A percentile compares a stretch with the other conserved stretches of the same genome.
phyloP scores from a whole-genome alignment of 73 alveolate genomes.

The Tetrahymena malaccensis region DNA sequence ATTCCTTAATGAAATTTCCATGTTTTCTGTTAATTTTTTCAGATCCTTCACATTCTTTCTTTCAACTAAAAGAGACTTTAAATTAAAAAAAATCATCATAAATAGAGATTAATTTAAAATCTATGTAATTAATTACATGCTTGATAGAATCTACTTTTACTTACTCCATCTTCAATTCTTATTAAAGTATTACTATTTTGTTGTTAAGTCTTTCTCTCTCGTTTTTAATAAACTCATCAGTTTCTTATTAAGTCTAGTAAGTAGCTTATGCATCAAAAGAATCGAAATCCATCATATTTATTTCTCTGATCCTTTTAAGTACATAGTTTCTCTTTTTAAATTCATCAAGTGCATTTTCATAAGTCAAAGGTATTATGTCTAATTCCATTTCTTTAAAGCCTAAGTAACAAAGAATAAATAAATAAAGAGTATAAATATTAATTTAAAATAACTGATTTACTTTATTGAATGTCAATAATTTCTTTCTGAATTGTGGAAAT shows the following conservation, averaged over 20 bases:
- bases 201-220: background rate
- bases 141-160: background rate
- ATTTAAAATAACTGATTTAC: background rate
- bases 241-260: background rate
- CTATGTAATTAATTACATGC: background rate
- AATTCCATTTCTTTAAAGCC: background rate
- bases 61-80: background rate
- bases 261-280: background rate
- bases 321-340: background rate
- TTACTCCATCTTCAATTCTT: background rate
- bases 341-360: background rate
- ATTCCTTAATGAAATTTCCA: background rate
- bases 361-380: background rate
- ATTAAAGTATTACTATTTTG: background rate
- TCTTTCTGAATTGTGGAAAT: background rate
- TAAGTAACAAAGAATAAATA: background rate
- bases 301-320: background rate
- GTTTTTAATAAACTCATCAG: background rate
- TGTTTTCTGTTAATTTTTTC: background rate
- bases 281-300: background rate
- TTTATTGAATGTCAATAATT: background rate
- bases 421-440: background rate
- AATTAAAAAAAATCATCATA: background rate
- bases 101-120: background rate
- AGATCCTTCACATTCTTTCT: background rate